Base-by-base conservation (phyloP, 75 land plant genomes). In the Selaginella tamariscina region DNA sequence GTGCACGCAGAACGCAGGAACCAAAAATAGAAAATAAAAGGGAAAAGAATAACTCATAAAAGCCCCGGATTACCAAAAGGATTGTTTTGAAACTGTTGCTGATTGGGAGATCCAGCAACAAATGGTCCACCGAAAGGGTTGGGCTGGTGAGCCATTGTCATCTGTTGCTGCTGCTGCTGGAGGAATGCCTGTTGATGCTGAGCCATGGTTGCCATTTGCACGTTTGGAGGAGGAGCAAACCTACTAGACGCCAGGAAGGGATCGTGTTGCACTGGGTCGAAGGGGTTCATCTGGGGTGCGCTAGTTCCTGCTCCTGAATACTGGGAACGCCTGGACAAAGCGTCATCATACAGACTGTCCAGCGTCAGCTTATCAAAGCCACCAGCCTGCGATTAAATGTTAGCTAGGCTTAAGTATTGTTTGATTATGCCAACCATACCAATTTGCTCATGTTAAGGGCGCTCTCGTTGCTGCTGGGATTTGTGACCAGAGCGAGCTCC, bases 281-380 rank as follows among this genome's bases (percentile, higher is more conserved):
- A 88, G 56, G 96, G 96, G 63, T 91, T 91, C n/a, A 68, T 60
- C 75, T 73, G n/a, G 71, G 75, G 26, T 67, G 56, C 2, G 67
- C 20, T 29, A 59, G 74, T 1, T 39, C 49, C 49, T 39, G 49
- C 72, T 64, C 83, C 83, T 23, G 77, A 70, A 54, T 80, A 69
- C 31, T 73, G 80, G 54, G 39, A 74, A 30, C 39, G 72, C 72
- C 83, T 63, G 20, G 79, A 70, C 33, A 67, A 32, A 0, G 92
- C 91, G 68, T 87, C 88, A 33, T 93, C 98, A 44, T 93, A 93
- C 62, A 93, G 72, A 78, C 98, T 93, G 66, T 93, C 96, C 9
- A 93, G 82, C 44, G 84, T 74, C 22, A 93, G 80, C 79, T 80
- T 83, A 77, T 93, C 82, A 24, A 93, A 84, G 0, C 98, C 98